Conservation (phyloP, 2,329 filamentous ascomycete genomes). For the Aspergillus oerlinghausenensis region DNA sequence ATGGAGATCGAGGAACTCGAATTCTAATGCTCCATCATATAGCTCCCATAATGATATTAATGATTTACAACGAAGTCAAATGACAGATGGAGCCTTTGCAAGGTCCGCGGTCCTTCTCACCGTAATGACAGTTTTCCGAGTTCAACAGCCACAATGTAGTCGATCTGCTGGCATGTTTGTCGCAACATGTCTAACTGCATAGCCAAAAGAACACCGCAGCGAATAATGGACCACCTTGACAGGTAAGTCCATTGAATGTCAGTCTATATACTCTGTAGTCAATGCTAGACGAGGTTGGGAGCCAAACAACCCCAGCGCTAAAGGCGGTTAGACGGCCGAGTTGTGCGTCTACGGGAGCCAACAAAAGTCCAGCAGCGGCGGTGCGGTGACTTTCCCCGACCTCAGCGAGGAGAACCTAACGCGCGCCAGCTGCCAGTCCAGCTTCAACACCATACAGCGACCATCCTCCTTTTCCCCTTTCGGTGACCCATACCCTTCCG, state of each 20-base stretch:
- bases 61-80: background rate
- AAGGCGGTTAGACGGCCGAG: slow-evolving; percentile 17
- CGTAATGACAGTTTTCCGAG: background rate
- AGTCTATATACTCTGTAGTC: background rate
- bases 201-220: background rate
- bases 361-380: slow-evolving; percentile 13
- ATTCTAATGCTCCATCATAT: slow-evolving; percentile 38
- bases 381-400: slow-evolving; percentile 14
- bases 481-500: slow-evolving; percentile 1
- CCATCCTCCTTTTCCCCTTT: slow-evolving; percentile 2
- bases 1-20: slow-evolving; percentile 66
- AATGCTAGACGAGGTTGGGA: slow-evolving; percentile 4
- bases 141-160: background rate
- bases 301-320: slow-evolving; percentile 17
- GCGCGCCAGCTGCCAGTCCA: slow-evolving; percentile 8
- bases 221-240: background rate
- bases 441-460: background rate
- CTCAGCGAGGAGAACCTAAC: slow-evolving; percentile 15
- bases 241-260: background rate
- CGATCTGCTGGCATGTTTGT: background rate
- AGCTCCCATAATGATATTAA: background rate
- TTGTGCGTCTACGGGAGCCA: slow-evolving; percentile 19
- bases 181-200: background rate
- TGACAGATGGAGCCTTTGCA: background rate
- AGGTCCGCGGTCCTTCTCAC: background rate